Base-by-base conservation (phyloP, 129 eudicot genomes). In the Deinandra increscens region DNA sequence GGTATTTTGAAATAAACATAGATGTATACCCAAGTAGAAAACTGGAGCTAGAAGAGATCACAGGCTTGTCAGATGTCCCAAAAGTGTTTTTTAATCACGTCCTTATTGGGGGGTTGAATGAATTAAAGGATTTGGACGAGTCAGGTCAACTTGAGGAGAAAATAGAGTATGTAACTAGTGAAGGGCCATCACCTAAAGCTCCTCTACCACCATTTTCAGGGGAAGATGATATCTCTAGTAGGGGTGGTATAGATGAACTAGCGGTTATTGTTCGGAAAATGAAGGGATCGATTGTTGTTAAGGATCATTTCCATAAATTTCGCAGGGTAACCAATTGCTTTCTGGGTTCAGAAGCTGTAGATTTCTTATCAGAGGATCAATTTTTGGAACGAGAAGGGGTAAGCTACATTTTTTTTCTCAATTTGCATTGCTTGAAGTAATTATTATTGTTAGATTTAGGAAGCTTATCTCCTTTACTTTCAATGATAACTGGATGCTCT, bases 151-250 rank as follows among this genome's bases (percentile, higher is more conserved):
- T 87, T 43, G 64, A 44, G 34, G 84, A 82, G 86, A 87, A 87
- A 80, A 84, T 84, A 49, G 88, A 84, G 69, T 84, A 68, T 69
- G 84, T 87, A 62, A 75, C 80, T 17, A 66, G 58, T 38, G 84
- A 87, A 72, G 64, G 46, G 12, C 87, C 95, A 33, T 77, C 95
- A 54, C 65, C 78, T 72, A 82, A 87, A 80, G 90, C 88, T 54
- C 95, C 95, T 75, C 61, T 79, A 64, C 90, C 90, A 45, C 95
- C 95, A 26, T 81, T 87, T 48, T 87, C 95, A 23, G 95, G 86
- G 36, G 95, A 87, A 72, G 95, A 87, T 82, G 95, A 87, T 64
- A 73, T 66, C 60, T 84, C 84, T 19, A 69, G 81, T 69, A 45
- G 68, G 29, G 88, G 90, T 31, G 70, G 61, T 80, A 67, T 87